A percentile compares a stretch with the other conserved stretches of the same genome.
Evolutionary conservation across 805 yeast species (phyloP).

Genomic region (Spathaspora sp.): DNA sequence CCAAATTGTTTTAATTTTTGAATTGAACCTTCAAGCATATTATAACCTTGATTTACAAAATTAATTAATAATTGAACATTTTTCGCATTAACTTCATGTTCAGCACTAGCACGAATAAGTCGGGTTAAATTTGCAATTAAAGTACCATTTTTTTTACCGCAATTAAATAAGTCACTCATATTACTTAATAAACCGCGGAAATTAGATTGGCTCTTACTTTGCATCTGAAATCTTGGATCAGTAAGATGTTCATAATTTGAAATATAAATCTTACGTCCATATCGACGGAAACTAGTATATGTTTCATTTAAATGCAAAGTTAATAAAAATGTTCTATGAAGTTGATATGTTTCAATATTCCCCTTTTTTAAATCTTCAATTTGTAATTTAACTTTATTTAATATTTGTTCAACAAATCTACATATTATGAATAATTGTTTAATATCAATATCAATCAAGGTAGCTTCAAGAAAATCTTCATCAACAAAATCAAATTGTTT

Average conservation of each 20-base stretch:
- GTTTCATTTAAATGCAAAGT: slow-evolving; percentile 48
- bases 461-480: slow-evolving; percentile 19
- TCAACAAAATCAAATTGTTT: slow-evolving; percentile 13
- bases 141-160: slow-evolving; percentile 47
- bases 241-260: slow-evolving; percentile 42
- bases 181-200: slow-evolving; percentile 20
- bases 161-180: slow-evolving; percentile 37
- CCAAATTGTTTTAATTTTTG: slow-evolving; percentile 35
- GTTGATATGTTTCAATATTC: slow-evolving; percentile 16
- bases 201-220: slow-evolving; percentile 23
- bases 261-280: slow-evolving; percentile 45
- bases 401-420: slow-evolving; percentile 19
- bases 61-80: slow-evolving; percentile 37
- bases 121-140: slow-evolving; percentile 46
- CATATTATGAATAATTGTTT: slow-evolving; percentile 25
- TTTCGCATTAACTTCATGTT: slow-evolving; percentile 30
- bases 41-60: slow-evolving; percentile 38
- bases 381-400: slow-evolving; percentile 20
- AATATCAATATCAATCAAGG: slow-evolving; percentile 39
- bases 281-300: slow-evolving; percentile 42
- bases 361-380: slow-evolving; percentile 14
- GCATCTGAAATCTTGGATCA: slow-evolving; percentile 36
- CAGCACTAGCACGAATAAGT: slow-evolving; percentile 40
- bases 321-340: slow-evolving; percentile 46
- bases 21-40: slow-evolving; percentile 24